Evolutionary conservation across 345 rosid species (phyloP), one percentile per base, ranked within the genome.

Genomic region (Eucalyptus marginata): DNA sequence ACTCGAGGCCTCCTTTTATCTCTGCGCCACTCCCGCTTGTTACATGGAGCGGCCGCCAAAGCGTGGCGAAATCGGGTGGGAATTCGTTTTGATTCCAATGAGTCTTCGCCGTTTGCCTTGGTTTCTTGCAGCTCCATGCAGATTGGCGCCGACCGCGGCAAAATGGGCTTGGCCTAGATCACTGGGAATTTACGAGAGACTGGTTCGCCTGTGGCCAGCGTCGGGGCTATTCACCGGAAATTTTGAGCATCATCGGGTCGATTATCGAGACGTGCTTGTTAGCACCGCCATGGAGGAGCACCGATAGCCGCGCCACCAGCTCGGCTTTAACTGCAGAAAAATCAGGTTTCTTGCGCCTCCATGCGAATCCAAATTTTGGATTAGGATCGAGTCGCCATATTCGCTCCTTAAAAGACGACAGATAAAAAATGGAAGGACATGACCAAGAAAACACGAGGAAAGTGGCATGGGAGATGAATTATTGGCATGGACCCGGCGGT

Each of bases 131-230:
- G 64, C 29, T 86, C 90, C 56, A 43, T n/a, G 56, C 89, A 89
- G 88, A 92, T 90, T 91, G 89, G 89, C 2, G 52, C 84, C 9
- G 91, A 68, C 54, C 59, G 81, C 9, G 92, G 92, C 79, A 31
- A 92, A 84, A 88, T 88, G 43, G 91, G 91, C 91, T 89, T 88
- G 27, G 62, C 59, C 20, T 94, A 94, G 86, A 95, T 93, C 66
- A 87, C 66, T 22, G 95, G 97, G 87, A 51, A 92, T 92, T 96
- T 94, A 94, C 46, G 54, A 16, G 92, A 89, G 49, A 56, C 29
- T 56, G 27, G 62, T 56, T 56, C 62, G 62, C 62, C 9, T 56
- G 62, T 56, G 62, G 64, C 29, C 29, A 10, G 13, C 29, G 0
- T 17, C 56, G 24, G 56, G 56, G 56, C 56, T 3, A 52, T 17